These are phyloP conservation scores for Pseudogymnoascus sp. DNA, from an alignment of 2,329 filamentous ascomycete species.

Conservation along the genomic window DNA sequence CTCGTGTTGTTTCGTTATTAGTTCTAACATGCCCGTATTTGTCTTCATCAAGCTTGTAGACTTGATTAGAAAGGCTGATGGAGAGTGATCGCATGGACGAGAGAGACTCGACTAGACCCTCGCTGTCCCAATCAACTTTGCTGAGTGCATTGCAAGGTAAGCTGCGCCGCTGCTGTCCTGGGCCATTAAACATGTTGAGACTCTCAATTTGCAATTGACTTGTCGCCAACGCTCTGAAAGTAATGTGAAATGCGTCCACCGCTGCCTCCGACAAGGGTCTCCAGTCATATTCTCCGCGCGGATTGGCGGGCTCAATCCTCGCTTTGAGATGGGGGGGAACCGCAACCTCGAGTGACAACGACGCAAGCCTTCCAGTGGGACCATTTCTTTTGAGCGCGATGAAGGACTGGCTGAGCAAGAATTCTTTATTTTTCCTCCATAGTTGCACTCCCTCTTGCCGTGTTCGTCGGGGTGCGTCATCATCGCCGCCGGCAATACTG, in stretches of 20 bases:
- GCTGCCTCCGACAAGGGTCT: neutral
- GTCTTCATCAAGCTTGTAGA: neutral
- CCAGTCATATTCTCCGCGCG: neutral
- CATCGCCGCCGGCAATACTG: neutral
- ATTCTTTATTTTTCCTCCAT: neutral
- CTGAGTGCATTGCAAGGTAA: neutral
- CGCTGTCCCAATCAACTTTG: neutral
- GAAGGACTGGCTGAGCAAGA: neutral
- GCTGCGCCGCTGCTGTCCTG: neutral
- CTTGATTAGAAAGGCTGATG: neutral
- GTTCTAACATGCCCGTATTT: neutral
- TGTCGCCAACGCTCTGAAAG: neutral
- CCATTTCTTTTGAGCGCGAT: neutral
- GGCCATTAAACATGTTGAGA: neutral
- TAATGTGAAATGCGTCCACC: neutral
- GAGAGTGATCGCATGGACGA: neutral
- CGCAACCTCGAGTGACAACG: neutral
- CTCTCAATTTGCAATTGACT: neutral
- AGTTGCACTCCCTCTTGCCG: neutral
- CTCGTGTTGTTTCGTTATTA: too few species aligned
- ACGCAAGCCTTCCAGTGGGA: neutral
- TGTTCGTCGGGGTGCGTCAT: neutral
- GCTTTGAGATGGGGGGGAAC: neutral
- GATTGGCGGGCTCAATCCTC: neutral
- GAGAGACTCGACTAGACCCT: neutral